A percentile compares a stretch with the other conserved stretches of the same genome.
Conservation (phyloP, 1,139 yeast genomes). For the Blastobotrys malaysiensis region DNA sequence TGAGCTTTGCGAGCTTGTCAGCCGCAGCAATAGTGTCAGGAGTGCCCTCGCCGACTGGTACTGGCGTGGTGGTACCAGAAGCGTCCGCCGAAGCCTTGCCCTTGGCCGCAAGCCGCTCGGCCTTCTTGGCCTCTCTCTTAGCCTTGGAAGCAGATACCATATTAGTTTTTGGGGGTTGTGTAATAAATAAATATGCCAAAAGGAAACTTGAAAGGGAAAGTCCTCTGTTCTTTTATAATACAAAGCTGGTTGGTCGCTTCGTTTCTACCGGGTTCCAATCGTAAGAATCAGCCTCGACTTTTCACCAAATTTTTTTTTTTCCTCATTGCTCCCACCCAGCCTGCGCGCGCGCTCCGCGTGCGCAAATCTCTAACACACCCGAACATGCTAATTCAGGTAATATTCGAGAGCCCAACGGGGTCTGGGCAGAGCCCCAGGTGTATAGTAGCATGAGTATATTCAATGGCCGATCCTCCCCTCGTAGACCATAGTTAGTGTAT, state of each 20-base stretch:
- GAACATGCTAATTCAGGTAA: background rate
- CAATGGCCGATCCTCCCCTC: too few species aligned
- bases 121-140: conserved; percentile 65
- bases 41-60: conserved; percentile 37
- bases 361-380: background rate
- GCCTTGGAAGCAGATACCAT: conserved; percentile 82
- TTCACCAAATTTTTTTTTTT: background rate
- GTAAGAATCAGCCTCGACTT: background rate
- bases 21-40: conserved; percentile 45
- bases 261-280: background rate
- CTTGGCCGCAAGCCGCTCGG: conserved; percentile 65
- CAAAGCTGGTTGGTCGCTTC: background rate
- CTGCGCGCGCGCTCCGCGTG: background rate
- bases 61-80: conserved; percentile 18
- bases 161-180: conserved; percentile 16
- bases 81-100: conserved; percentile 52
- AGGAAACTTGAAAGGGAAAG: background rate
- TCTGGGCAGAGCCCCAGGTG: too few species aligned
- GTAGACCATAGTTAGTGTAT: too few species aligned
- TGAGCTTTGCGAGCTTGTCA: conserved; percentile 75
- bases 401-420: too few species aligned
- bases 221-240: too few species aligned
- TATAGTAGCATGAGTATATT: too few species aligned
- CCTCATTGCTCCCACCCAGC: background rate
- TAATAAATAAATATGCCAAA: conserved; percentile 1